phyloP scores from a whole-genome alignment of 306 rosid genomes.

The Acacia confusa region DNA sequence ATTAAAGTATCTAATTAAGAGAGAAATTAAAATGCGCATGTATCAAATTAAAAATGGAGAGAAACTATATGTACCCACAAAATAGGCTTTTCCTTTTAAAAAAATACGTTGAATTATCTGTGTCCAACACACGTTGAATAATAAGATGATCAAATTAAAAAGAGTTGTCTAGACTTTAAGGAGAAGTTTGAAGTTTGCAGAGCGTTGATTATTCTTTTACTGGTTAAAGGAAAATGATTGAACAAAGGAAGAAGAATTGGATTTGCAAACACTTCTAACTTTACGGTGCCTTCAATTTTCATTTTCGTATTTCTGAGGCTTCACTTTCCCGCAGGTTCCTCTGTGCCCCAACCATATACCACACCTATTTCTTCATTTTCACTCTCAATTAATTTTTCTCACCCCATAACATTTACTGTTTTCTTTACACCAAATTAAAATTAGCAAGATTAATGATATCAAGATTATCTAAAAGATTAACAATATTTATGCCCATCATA shows the following conservation, averaged over 20 bases:
- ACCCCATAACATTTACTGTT: too few species aligned
- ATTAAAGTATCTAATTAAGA: too few species aligned
- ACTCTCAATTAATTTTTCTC: neutral
- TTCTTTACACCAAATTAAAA: neutral
- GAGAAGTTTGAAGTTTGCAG: neutral
- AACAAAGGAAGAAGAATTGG: neutral
- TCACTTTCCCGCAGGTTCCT: constrained; percentile 24
- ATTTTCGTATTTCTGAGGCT: constrained; percentile 3
- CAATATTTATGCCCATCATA: neutral
- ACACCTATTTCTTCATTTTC: neutral
- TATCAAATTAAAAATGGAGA: too few species aligned
- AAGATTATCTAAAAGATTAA: too few species aligned
- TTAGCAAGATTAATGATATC: neutral
- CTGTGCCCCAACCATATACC: neutral
- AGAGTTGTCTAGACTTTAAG: neutral
- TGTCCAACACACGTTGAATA: neutral
- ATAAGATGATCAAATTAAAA: neutral
- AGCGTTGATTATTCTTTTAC: neutral
- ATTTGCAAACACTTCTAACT: neutral
- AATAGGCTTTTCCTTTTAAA: too few species aligned
- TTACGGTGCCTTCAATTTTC: neutral
- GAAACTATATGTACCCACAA: too few species aligned
- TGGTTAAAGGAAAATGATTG: neutral
- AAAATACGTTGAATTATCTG: neutral
- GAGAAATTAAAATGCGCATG: too few species aligned